A percentile compares a stretch with the other conserved stretches of the same genome.
Evolutionary conservation across 2,329 filamentous ascomycete species (phyloP).

Genomic region (Neopestalotiopsis clavispora): DNA sequence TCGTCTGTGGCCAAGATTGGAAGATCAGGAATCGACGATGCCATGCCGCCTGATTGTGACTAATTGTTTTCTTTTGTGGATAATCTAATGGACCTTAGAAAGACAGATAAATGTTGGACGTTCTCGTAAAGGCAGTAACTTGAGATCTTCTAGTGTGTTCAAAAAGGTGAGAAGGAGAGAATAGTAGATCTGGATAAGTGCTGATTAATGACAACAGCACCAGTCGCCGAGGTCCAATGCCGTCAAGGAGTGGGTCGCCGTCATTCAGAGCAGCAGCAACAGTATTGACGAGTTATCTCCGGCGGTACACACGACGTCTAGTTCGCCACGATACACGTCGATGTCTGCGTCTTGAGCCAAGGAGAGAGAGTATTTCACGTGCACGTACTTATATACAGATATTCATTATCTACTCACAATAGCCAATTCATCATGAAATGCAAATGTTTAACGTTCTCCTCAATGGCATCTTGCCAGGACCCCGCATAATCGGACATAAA

Average conservation of each 20-base stretch:
- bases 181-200: not conserved
- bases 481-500: not conserved
- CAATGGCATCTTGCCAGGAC: not conserved
- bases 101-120: not conserved
- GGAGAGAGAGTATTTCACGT: not conserved
- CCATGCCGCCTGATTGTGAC: conserved; percentile 31
- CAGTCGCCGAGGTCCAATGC: conserved; percentile 7
- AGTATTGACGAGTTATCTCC: conserved; percentile 15
- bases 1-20: conserved; percentile 51
- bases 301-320: not conserved
- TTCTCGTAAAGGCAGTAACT: not conserved
- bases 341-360: not conserved
- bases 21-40: conserved; percentile 45
- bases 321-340: not conserved
- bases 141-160: not conserved
- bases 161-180: not conserved
- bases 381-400: not conserved
- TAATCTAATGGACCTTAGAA: not conserved
- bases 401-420: not conserved
- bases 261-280: not conserved
- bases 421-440: not conserved
- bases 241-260: conserved; percentile 8
- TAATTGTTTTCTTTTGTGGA: not conserved
- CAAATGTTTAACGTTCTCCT: not conserved
- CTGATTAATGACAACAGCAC: conserved; percentile 12